Conservation (phyloP, 2,329 filamentous ascomycete genomes). For the Nemania sp. region DNA sequence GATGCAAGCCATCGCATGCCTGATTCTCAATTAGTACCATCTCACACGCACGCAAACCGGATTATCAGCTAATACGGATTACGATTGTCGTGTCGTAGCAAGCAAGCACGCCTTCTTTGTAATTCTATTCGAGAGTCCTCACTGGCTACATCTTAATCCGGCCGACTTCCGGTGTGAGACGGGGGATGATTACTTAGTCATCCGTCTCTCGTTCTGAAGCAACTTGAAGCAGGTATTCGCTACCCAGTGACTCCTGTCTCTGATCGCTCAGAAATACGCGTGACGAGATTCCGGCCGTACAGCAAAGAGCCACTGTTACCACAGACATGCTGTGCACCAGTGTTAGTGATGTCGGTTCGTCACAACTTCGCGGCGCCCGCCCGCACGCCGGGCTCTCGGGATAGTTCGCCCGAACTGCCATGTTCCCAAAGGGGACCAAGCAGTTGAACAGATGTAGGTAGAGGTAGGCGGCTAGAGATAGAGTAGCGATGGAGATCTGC, state of each 20-base stretch:
- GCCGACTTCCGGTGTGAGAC: conserved; percentile 1
- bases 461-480: too few species aligned
- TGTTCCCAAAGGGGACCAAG: conserved; percentile 7
- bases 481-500: neutral
- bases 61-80: neutral
- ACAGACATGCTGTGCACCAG: neutral
- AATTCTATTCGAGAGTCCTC: conserved; percentile 1
- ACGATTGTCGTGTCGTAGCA: neutral
- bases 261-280: conserved; percentile 7
- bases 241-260: neutral
- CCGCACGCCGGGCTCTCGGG: conserved; percentile 13
- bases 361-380: conserved; percentile 1
- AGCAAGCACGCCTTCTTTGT: neutral
- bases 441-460: conserved; percentile 9
- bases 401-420: conserved; percentile 18
- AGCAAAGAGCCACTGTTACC: neutral
- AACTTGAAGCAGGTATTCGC: neutral
- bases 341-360: neutral
- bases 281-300: conserved; percentile 3
- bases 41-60: conserved; percentile 8
- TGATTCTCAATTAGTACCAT: conserved; percentile 3
- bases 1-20: conserved; percentile 7
- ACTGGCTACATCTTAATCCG: neutral
- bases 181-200: neutral
- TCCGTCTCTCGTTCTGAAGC: conserved; percentile 3